Conservation (phyloP, 2,329 filamentous ascomycete species). For the Colletotrichum aenigma region DNA sequence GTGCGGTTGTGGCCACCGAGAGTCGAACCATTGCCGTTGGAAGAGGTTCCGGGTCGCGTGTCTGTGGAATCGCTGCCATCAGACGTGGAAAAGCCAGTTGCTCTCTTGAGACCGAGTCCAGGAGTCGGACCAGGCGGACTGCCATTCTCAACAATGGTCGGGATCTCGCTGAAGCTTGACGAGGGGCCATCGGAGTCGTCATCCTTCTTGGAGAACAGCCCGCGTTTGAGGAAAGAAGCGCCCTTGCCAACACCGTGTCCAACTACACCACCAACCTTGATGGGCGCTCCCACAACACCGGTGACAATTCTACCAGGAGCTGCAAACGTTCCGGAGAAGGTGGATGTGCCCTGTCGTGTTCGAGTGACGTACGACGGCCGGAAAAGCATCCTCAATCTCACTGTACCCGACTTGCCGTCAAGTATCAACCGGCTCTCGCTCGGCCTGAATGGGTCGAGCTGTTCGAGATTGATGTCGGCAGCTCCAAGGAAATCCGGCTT, state of each 20-base stretch:
- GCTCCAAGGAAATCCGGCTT: conserved; percentile 90
- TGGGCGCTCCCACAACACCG: conserved; percentile 81
- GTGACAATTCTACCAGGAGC: conserved; percentile 87
- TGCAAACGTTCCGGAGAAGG: conserved; percentile 89
- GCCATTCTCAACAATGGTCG: conserved; percentile 48
- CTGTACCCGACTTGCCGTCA: conserved; percentile 86
- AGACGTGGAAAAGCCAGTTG: conserved; percentile 37
- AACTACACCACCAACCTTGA: conserved; percentile 80
- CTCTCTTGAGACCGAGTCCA: conserved; percentile 42
- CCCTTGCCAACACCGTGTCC: conserved; percentile 86
- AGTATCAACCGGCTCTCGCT: conserved; percentile 77
- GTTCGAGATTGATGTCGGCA: conserved; percentile 74
- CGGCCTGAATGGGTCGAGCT: conserved; percentile 83
- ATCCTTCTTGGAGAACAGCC: conserved; percentile 76
- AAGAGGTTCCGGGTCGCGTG: conserved; percentile 36
- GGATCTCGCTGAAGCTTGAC: conserved; percentile 36
- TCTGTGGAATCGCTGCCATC: conserved; percentile 22
- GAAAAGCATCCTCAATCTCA: conserved; percentile 88
- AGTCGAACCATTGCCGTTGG: conserved; percentile 29
- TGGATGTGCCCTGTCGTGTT: conserved; percentile 86
- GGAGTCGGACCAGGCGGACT: conserved; percentile 33
- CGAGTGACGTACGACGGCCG: conserved; percentile 90
- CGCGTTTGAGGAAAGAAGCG: conserved; percentile 87
- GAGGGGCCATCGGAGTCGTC: conserved; percentile 51
- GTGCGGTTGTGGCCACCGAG: conserved; percentile 52